Evolutionary conservation across 106 monocot species (phyloP).

Genomic region (Dendrobium officinale): DNA sequence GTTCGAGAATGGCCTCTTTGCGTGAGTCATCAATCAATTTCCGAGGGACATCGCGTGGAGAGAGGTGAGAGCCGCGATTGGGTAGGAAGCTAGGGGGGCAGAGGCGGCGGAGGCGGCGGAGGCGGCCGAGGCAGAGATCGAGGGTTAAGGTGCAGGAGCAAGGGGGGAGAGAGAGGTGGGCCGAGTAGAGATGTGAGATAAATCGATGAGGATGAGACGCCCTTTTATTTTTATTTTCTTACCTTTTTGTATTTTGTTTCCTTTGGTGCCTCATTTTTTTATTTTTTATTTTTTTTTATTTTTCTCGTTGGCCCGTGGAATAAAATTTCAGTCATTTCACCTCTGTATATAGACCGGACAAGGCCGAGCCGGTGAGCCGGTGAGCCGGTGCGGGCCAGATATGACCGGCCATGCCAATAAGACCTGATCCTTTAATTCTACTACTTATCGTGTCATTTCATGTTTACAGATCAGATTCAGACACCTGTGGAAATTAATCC

Average conservation of each 20-base stretch:
- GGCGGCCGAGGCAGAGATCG: slow-evolving; percentile 6
- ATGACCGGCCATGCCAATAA: too few species aligned
- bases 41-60: slow-evolving; percentile 1
- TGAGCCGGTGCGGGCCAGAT: too few species aligned
- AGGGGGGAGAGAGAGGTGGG: background rate
- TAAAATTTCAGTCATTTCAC: too few species aligned
- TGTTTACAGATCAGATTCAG: too few species aligned
- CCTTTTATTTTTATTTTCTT: background rate
- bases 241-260: background rate
- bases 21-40: slow-evolving; percentile 21
- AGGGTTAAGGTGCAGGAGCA: background rate
- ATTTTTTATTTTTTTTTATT: background rate
- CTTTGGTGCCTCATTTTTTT: background rate
- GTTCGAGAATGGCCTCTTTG: slow-evolving; percentile 19
- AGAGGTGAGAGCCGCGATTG: background rate
- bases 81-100: background rate
- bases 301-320: background rate
- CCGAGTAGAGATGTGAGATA: background rate
- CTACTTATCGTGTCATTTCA: too few species aligned
- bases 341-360: too few species aligned
- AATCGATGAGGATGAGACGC: background rate
- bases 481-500: too few species aligned
- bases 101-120: background rate
- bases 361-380: too few species aligned
- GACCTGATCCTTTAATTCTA: too few species aligned